Evolutionary conservation across 176 grass and related monocot genomes (phyloP), one percentile per base, ranked within the genome.

Genomic region (Sorghum bicolor): DNA sequence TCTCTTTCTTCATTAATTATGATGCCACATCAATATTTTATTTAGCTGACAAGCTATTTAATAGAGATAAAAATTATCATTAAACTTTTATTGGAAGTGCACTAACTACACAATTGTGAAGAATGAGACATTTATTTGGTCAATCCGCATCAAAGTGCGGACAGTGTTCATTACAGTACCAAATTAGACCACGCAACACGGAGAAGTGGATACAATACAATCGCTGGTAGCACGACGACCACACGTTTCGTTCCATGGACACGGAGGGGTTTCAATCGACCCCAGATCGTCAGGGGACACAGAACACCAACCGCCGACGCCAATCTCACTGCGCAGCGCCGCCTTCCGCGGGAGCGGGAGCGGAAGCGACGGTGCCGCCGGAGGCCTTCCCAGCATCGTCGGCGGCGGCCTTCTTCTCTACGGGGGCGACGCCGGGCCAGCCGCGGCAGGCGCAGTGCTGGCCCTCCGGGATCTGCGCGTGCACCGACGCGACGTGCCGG

Each of bases 401-500:
- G 30, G 1, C 30, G 0, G 17, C 17, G 28, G 38, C 37, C 58
- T 43, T 44, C 77, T 79, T 79, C 39, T 33, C 41, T 17, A 14
- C 61, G 61, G 20, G 17, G 5, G 50, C 50, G 15, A 93, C 84
- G 52, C 88, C 95, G 8, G 95, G 95, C 95, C 95, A 94, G 74
- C 78, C 74, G 36, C 89, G 89, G 88, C 95, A 97, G 81, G 70
- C 83, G 79, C 92, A 98, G 90, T 93, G 92, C 75, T 93, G 88
- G 29, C 92, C 95, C 47, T 95, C 70, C 5, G 86, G 52, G 60
- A 95, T 88, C 85, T 87, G 92, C 67, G 62, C 67, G 87, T 98
- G 84, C 31, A 98, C 90, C 1, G 88, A 91, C 11, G 88, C 86
- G 11, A 93, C 95, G 52, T 97, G 95, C 60, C 88, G 92, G 57